A percentile compares a stretch with the other conserved stretches of the same genome.
phyloP scores from a whole-genome alignment of 2,329 filamentous ascomycete genomes.

The Chalaropsis ovoidea region DNA sequence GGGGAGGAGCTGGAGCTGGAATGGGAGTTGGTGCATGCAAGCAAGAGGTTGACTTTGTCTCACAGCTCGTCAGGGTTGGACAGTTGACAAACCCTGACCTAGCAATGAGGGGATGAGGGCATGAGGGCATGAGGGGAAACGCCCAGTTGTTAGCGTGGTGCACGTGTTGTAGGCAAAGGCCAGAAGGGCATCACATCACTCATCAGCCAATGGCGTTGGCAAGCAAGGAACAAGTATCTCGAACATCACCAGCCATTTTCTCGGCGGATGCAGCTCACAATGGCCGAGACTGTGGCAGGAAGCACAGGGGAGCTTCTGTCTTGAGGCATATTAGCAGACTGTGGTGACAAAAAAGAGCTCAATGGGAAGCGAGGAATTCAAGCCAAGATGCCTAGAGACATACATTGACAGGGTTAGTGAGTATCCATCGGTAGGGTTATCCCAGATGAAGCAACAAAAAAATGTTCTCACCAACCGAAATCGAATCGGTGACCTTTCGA shows the following conservation, averaged over 20 bases:
- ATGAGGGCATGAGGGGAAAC: neutral
- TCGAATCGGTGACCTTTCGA: constrained; percentile 21
- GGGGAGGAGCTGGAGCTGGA: neutral
- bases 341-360: neutral
- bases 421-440: neutral
- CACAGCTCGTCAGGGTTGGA: neutral
- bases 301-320: neutral
- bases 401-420: neutral
- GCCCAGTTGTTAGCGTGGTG: too few species aligned
- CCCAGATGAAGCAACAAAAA: neutral
- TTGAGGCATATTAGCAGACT: neutral
- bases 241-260: neutral
- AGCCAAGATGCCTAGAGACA: neutral
- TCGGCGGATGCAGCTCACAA: too few species aligned
- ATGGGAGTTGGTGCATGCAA: neutral
- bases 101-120: too few species aligned
- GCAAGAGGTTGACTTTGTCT: neutral
- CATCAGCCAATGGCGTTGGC: neutral
- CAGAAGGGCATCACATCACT: neutral
- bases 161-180: too few species aligned
- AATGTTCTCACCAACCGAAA: constrained; percentile 24
- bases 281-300: too few species aligned
- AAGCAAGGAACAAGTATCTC: neutral
- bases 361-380: neutral
- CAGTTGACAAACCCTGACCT: neutral